phyloP scores from a whole-genome alignment of 108 stramenopile species.

The Nannochloropsis gaditana region DNA sequence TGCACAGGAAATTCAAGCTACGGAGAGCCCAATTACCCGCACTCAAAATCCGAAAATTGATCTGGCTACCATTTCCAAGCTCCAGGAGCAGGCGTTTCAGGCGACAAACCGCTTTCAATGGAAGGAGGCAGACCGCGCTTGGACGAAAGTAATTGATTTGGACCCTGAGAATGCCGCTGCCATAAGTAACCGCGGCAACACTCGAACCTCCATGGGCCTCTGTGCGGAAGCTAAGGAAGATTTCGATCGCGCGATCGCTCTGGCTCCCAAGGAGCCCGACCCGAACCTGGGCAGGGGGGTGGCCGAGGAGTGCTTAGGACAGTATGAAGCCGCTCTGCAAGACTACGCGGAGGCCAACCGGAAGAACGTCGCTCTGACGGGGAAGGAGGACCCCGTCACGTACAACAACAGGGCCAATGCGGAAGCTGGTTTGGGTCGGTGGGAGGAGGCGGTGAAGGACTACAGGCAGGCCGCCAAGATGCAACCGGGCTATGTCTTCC shows the following conservation, averaged over 20 bases:
- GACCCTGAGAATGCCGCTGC: constrained; percentile 18
- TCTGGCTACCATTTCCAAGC: neutral
- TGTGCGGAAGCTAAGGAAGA: neutral
- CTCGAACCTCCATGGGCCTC: neutral
- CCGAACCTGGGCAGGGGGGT: constrained; percentile 20
- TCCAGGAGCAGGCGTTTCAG: constrained; percentile 7
- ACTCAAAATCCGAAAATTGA: neutral
- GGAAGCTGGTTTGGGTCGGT: neutral
- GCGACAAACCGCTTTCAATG: neutral
- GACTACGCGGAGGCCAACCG: constrained; percentile 17
- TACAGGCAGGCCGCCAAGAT: neutral
- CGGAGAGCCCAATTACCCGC: neutral
- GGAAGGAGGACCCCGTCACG: neutral
- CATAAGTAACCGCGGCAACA: constrained; percentile 19
- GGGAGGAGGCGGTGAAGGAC: neutral
- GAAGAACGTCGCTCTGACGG: neutral
- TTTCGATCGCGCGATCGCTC: neutral
- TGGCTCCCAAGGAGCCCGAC: constrained; percentile 4
- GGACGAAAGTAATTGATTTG: neutral
- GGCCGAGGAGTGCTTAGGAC: neutral
- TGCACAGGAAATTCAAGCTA: neutral
- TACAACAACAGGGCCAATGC: constrained; percentile 12
- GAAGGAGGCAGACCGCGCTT: neutral
- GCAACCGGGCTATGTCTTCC: neutral
- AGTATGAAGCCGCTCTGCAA: neutral